Conservation (phyloP, 2,329 filamentous ascomycete genomes). For the Penicillium sp. region DNA sequence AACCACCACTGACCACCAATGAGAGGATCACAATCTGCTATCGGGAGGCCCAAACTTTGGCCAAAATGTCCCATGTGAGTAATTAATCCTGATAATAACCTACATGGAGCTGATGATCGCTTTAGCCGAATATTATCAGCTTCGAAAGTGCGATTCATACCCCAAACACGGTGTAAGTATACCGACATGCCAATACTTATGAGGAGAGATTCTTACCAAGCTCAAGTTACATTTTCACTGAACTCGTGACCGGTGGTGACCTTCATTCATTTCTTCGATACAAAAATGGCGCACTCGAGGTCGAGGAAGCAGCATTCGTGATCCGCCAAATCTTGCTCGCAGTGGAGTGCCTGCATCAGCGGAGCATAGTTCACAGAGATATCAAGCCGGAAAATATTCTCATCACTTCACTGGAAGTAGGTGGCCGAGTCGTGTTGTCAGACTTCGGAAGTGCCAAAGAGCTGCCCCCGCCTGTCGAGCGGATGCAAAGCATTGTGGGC, state of each 20-base stretch:
- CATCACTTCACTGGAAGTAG: slow-evolving; percentile 50
- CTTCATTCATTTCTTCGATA: slow-evolving; percentile 55
- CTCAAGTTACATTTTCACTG: slow-evolving; percentile 55
- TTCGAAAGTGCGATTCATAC: slow-evolving; percentile 55
- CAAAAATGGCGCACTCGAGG: slow-evolving; percentile 44
- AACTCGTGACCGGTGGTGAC: slow-evolving; percentile 56
- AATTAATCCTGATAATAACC: background rate
- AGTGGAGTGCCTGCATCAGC: slow-evolving; percentile 54
- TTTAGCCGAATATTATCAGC: slow-evolving; percentile 55
- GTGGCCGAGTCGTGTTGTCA: slow-evolving; percentile 53
- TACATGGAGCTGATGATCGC: background rate
- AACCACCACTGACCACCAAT: background rate
- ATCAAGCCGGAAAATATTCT: slow-evolving; percentile 61
- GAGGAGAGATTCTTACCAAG: background rate
- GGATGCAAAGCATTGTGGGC: slow-evolving; percentile 53
- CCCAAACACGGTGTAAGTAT: slow-evolving; percentile 46
- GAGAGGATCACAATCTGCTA: slow-evolving; percentile 16
- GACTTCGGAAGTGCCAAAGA: slow-evolving; percentile 56
- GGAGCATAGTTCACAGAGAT: slow-evolving; percentile 56
- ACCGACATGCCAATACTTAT: background rate
- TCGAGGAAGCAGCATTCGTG: slow-evolving; percentile 52
- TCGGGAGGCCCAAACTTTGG: slow-evolving; percentile 45
- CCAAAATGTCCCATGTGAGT: slow-evolving; percentile 49
- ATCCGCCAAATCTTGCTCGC: slow-evolving; percentile 53
- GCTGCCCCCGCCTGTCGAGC: slow-evolving; percentile 24